Base-by-base conservation (phyloP, 371 early-diverging fungal species). In the Mucor piriformis region DNA sequence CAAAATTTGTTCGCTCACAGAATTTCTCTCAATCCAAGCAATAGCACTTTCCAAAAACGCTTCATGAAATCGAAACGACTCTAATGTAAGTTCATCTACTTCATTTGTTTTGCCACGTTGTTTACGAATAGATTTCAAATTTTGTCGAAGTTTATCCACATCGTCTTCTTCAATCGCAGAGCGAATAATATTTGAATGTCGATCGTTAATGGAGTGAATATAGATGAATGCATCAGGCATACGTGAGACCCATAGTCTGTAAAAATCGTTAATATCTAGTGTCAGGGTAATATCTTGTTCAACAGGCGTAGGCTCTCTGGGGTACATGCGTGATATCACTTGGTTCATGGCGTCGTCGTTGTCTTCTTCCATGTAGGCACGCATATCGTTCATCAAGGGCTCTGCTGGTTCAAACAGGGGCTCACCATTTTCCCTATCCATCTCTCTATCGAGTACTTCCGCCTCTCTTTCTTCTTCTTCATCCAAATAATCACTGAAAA, bases 301-400 rank as follows among this genome's bases (percentile, higher is more conserved):
- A 3, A 54, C 37, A n/a, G 34, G 25, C 3, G 34, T 11, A 33
- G 24, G 12, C 13, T 58, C 40, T 10, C 55, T 46, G 21, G 67
- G 64, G 34, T 83, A 79, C 25, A 87, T 83, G 20, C 76, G 72
- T 6, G 78, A 71, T 69, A 88, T 79, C 16, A 86, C 77, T 29
- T 71, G 68, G 46, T 84, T 70, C 24, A 85, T 76, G 1, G 74
- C 72, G 50, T 77, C 83, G 16, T 85, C 79, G 42, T 86, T 85
- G 32, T 84, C 78, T 38, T 86, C 86, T 25, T 78, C 77, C 29
- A 74, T 73, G 61, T 82, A 82, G 11, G 72, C 79, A 11, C 69
- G 56, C 33, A 73, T 69, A 55, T 74, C 69, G 27, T 83, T 72
- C 5, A 13, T 15, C 8, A 21, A 46, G 8, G 29, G 29, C 8